These are phyloP conservation scores for Penicillium waksmanii DNA, from an alignment of 495 filamentous ascomycete genomes.

Conservation along the genomic window DNA sequence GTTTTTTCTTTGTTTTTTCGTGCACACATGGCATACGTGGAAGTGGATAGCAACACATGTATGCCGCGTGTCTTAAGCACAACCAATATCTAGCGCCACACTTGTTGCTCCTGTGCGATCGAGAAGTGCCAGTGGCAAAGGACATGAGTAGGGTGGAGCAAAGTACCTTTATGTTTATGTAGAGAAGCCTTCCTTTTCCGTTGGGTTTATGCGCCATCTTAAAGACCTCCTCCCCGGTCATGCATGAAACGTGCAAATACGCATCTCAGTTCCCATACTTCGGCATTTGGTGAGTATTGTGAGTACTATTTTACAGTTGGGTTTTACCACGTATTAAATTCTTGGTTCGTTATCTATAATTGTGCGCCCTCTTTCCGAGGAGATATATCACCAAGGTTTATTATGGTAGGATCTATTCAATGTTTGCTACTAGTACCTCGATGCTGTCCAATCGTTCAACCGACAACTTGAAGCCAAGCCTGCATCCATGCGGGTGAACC, in stretches of 20 bases:
- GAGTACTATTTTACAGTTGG: not conserved
- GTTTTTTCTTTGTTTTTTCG: conserved; percentile 4
- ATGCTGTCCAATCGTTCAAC: not conserved
- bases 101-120: conserved; percentile 2
- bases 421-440: not conserved
- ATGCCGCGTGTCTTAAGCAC: conserved; percentile 15
- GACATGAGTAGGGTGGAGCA: no score
- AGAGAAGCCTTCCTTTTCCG: not conserved
- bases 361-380: no score
- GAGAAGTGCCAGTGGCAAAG: no score
- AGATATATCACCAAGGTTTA: no score
- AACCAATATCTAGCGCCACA: not conserved
- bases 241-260: not conserved
- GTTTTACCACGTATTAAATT: not conserved
- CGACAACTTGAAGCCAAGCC: not conserved
- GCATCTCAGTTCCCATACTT: no score
- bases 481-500: no score
- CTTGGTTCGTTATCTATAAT: no score
- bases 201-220: not conserved
- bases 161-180: no score
- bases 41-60: conserved; percentile 15
- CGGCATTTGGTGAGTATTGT: not conserved
- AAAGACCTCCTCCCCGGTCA: not conserved
- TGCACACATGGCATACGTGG: conserved; percentile 26
- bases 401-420: not conserved